Conservation (phyloP, 148 eudicot species). For the Cornus kousa region DNA sequence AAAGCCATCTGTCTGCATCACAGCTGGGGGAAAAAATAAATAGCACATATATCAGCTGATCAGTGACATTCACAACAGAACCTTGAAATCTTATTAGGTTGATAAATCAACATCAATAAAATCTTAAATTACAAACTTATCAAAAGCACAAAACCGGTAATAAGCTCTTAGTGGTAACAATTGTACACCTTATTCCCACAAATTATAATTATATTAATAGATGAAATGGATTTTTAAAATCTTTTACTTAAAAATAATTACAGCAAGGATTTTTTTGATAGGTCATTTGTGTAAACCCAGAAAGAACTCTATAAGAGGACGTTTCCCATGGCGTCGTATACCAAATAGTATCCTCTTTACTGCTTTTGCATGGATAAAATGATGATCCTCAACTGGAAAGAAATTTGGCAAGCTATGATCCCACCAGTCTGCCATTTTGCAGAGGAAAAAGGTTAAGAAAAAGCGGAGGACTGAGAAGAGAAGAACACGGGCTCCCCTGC, state of each 20-base stretch:
- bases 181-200: background rate
- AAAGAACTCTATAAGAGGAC: background rate
- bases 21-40: conserved; percentile 49
- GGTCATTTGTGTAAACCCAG: background rate
- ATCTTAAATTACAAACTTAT: background rate
- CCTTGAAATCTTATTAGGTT: no score
- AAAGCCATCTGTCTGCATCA: conserved; percentile 98
- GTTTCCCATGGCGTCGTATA: background rate
- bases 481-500: no score
- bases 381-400: no score
- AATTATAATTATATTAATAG: background rate
- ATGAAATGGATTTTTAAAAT: background rate
- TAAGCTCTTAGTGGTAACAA: background rate
- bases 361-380: no score
- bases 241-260: no score
- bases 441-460: no score
- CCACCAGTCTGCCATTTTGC: no score
- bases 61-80: no score
- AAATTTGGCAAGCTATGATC: no score
- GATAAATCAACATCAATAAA: no score
- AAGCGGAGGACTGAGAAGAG: no score
- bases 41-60: background rate
- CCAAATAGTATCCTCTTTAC: background rate
- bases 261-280: background rate
- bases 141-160: background rate